Conservation (phyloP, 805 yeast genomes). For the Candida corydali region DNA sequence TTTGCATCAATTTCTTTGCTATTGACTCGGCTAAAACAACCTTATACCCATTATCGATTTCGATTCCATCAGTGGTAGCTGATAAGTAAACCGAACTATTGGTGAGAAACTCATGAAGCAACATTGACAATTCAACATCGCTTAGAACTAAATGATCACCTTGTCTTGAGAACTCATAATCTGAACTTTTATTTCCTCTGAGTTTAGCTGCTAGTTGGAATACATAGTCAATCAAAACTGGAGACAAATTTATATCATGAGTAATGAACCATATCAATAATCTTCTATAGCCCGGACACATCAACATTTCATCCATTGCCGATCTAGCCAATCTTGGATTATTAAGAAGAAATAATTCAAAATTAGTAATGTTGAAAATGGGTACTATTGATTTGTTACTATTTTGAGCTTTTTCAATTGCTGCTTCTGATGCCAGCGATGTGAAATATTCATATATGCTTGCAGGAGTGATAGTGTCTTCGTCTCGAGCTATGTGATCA, state of each 20-base stretch:
- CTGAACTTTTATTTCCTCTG: constrained; percentile 43
- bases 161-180: constrained; percentile 49
- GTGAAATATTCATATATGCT: constrained; percentile 46
- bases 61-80: constrained; percentile 28
- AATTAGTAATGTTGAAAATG: constrained; percentile 31
- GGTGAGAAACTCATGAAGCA: constrained; percentile 67
- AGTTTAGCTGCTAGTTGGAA: constrained; percentile 54
- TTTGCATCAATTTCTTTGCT: constrained; percentile 42
- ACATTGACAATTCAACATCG: constrained; percentile 59
- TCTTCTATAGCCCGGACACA: constrained; percentile 62
- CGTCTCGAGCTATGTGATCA: constrained; percentile 1
- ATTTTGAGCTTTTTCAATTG: constrained; percentile 19
- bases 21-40: constrained; percentile 27
- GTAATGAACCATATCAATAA: constrained; percentile 66
- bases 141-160: constrained; percentile 50
- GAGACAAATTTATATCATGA: constrained; percentile 50
- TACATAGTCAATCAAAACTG: constrained; percentile 56
- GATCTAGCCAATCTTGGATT: constrained; percentile 53
- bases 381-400: constrained; percentile 28
- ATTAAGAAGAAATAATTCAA: constrained; percentile 48
- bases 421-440: constrained; percentile 23
- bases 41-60: constrained; percentile 23
- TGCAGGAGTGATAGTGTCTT: constrained; percentile 42
- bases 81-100: constrained; percentile 36
- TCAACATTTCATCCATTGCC: constrained; percentile 65